Evolutionary conservation across 2,329 filamentous ascomycete genomes (phyloP), one percentile per base, ranked within the genome.

Genomic region (Eutypella sp.): DNA sequence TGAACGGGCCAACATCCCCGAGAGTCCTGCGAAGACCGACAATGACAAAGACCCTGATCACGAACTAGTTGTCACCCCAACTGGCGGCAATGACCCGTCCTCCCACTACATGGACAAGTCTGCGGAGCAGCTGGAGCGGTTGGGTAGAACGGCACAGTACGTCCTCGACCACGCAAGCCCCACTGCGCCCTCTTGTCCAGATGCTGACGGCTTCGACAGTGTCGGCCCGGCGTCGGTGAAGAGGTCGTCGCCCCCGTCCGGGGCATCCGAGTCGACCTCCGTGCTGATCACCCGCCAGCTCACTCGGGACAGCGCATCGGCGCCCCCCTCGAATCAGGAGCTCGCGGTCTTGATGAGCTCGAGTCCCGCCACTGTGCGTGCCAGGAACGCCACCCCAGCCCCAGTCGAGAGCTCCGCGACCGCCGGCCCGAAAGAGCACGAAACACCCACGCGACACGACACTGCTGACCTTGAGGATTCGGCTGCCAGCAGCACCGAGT

Each of bases 301-400:
- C 2, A 49, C 50, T 6, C 37, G 43, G 9, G 48, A 52, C 24
- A 51, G 47, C 42, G 22, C 20, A 6, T 29, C 19, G 19, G 36
- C 43, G 10, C 52, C 57, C 11, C 54, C 51, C 5, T 57, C 53
- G 2, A 55, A 56, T 13, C 57, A 59, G 33, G 55, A 57, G 34
- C 34, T 57, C 4, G 54, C 47, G 40, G 43, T 50, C 6, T 19
- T 55, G 11, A 48, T 56, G 42, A 55, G 52, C 38, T 59, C 54
- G 9, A 59, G 57, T 40, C 50, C 54, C 19, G 44, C 42, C 10
- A 52, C 29, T 19, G 41, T n/a, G 25, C 25, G 5, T 23, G 29
- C 41, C 15, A 16, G 9, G 9, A 24, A 8, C n/a, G 20, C 25
- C 20, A 42, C 47, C 13, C 19, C 41, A n/a, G 20, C n/a, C n/a